Base-by-base conservation (phyloP, 495 filamentous ascomycete species). In the Podospora pseudocomata region DNA sequence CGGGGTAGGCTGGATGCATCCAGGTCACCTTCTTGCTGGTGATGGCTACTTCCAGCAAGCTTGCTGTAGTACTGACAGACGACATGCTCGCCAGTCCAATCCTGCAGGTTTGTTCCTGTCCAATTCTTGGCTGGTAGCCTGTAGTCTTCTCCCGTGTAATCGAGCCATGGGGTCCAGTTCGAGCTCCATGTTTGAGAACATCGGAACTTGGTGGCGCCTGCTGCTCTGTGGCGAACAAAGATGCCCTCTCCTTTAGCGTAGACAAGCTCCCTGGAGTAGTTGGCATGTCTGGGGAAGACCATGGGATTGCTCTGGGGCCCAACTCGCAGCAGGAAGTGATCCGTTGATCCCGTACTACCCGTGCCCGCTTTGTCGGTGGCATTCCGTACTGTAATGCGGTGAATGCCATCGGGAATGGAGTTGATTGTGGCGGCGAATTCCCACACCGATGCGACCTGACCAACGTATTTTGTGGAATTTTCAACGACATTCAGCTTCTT, bases 31-130 rank as follows among this genome's bases (percentile, higher is more conserved):
- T 86, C 87, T 69, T 88, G 83, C 70, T 89, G 86, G 7, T 86
- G 70, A 67, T 88, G 85, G 68, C 83, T 79, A 72, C 87, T 90
- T 16, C 87, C 89, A 23, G 84, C 82, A 32, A 86, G 77, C 54
- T 80, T 80, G 72, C 82, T 88, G 82, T 83, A 92, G 73, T 92
- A 92, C 70, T 90, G 87, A 18, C 87, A 82, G 2, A 86, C 81
- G 13, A 91, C 80, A 70, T 92, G 89, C 60, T 89, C 83, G 18
- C 86, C 89, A 2, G 80, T 65, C 89, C 89, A 92, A n/a, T 72
- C 74, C 71, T 92, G 89, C 0, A 74, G 70, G 54, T 85, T 80
- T 2, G 88, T 86, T 9, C 89, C 89, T 2, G 81, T 83, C 89
- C 89, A 91, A 62, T 77, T 71, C 64, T 84, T 78, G 18, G 79